Evolutionary conservation across 2,329 filamentous ascomycete genomes (phyloP).

Genomic region (Biscogniauxia mediterranea): DNA sequence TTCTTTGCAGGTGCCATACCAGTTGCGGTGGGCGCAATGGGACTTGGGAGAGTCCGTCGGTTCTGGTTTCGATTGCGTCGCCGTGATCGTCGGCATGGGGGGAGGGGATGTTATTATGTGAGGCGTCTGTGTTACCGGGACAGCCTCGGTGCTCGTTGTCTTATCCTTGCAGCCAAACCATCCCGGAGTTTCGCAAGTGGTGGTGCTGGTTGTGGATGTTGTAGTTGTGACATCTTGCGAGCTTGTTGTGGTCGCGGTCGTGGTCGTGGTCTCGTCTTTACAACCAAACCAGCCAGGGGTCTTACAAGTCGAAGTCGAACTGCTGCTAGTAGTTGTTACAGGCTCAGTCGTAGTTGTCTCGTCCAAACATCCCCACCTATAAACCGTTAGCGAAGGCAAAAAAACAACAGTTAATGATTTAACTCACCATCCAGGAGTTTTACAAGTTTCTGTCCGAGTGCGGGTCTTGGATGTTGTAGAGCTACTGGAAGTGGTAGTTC

Average conservation of each 20-base stretch:
- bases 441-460: slow-evolving; percentile 79
- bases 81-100: slow-evolving; percentile 19
- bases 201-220: slow-evolving; percentile 1
- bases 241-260: slow-evolving; percentile 11
- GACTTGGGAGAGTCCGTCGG: slow-evolving; percentile 17
- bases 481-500: slow-evolving; percentile 58
- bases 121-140: slow-evolving; percentile 12
- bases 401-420: not conserved
- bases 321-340: slow-evolving; percentile 46
- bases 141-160: slow-evolving; percentile 18
- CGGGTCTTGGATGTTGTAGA: slow-evolving; percentile 59
- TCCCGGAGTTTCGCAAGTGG: slow-evolving; percentile 14
- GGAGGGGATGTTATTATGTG: slow-evolving; percentile 30
- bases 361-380: slow-evolving; percentile 61
- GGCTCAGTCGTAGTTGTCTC: slow-evolving; percentile 53
- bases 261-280: slow-evolving; percentile 49
- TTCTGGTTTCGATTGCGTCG: slow-evolving; percentile 8
- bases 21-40: slow-evolving; percentile 27
- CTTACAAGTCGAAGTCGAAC: slow-evolving; percentile 54
- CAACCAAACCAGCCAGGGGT: slow-evolving; percentile 67
- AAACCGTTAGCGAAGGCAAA: slow-evolving; percentile 3
- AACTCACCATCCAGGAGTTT: slow-evolving; percentile 86
- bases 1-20: slow-evolving; percentile 29
- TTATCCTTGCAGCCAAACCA: slow-evolving; percentile 17
- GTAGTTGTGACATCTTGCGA: not conserved